These are phyloP conservation scores for Arxiozyma telluris DNA, from an alignment of 1,139 yeast species.

Conservation along the genomic window DNA sequence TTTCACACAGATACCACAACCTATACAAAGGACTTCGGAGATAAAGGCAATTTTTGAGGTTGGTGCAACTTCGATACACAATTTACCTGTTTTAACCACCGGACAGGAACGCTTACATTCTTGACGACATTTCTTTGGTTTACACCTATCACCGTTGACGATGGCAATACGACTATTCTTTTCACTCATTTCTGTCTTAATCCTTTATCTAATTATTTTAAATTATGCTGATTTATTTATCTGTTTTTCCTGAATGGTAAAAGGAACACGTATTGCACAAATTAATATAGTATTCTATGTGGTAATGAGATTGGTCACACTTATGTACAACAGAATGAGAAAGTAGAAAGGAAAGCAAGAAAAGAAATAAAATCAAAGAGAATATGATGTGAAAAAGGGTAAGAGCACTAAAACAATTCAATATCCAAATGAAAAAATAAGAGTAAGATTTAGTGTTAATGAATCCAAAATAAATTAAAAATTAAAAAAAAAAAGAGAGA, in stretches of 20 bases:
- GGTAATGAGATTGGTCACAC: background rate
- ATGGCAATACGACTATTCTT: conserved; percentile 85
- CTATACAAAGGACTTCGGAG: conserved; percentile 92
- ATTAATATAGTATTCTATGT: no score
- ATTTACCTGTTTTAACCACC: conserved; percentile 92
- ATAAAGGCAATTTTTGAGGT: conserved; percentile 87
- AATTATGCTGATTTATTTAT: background rate
- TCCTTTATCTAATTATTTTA: no score
- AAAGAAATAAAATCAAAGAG: no score
- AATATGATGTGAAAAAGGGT: no score
- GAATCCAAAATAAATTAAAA: no score
- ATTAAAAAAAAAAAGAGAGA: no score
- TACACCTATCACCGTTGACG: conserved; percentile 87
- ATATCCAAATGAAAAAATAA: background rate
- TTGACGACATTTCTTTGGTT: conserved; percentile 96
- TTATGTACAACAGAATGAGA: background rate
- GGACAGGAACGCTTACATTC: conserved; percentile 97
- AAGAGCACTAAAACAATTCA: background rate
- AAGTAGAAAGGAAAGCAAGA: background rate
- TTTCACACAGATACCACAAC: conserved; percentile 99
- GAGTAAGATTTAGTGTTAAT: background rate
- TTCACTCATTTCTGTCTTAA: conserved; percentile 38
- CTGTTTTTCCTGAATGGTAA: background rate
- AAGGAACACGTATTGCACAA: background rate
- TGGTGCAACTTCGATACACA: conserved; percentile 94